These are phyloP conservation scores for Paecilomyces sp. DNA, from an alignment of 2,329 filamentous ascomycete species.

Conservation along the genomic window DNA sequence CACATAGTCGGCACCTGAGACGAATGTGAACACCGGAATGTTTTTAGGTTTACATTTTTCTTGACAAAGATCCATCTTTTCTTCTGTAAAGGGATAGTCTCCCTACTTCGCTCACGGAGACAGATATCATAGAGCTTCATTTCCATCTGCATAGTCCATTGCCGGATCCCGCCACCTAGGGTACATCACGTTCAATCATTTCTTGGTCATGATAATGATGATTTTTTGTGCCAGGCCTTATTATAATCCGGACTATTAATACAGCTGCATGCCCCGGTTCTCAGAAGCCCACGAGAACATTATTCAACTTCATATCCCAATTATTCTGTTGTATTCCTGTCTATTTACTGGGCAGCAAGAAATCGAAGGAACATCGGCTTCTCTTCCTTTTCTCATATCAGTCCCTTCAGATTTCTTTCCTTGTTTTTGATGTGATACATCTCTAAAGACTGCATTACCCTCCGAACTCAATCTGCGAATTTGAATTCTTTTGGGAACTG, in stretches of 20 bases:
- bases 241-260: neutral
- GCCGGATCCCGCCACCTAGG: neutral
- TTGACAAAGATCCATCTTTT: neutral
- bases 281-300: neutral
- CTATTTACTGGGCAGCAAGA: neutral
- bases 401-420: neutral
- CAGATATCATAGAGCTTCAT: neutral
- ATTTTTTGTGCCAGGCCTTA: neutral
- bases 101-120: neutral
- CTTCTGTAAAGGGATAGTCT: neutral
- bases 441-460: neutral
- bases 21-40: neutral
- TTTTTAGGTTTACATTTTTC: neutral
- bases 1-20: constrained; percentile 27
- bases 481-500: neutral
- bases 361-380: neutral
- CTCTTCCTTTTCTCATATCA: neutral
- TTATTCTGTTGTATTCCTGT: neutral
- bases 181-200: neutral
- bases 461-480: neutral
- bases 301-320: neutral
- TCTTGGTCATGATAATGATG: neutral
- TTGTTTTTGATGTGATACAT: neutral
- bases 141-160: neutral
- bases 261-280: neutral